These are phyloP conservation scores for Draba incana DNA, from an alignment of 345 rosid genomes.

Conservation along the genomic window DNA sequence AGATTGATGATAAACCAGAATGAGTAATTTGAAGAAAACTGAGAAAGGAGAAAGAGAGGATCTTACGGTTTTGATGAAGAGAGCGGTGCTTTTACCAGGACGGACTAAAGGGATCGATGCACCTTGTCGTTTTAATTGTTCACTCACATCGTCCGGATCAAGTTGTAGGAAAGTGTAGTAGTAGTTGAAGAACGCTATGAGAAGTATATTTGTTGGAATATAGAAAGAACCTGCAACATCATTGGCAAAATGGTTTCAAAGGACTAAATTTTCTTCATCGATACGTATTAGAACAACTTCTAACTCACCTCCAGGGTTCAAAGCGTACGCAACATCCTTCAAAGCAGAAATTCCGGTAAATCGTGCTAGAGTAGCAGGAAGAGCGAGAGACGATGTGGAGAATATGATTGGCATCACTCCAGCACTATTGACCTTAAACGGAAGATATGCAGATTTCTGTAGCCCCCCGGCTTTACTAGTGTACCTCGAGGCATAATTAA, in stretches of 20 bases:
- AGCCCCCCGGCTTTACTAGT: slow-evolving; percentile 78
- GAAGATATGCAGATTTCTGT: slow-evolving; percentile 90
- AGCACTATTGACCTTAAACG: slow-evolving; percentile 96
- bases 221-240: slow-evolving; percentile 78
- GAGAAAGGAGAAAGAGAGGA: slow-evolving; percentile 1
- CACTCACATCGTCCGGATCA: slow-evolving; percentile 99
- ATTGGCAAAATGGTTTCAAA: slow-evolving; percentile 3
- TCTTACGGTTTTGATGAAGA: slow-evolving; percentile 81
- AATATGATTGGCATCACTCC: slow-evolving; percentile 99
- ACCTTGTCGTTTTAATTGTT: slow-evolving; percentile 96
- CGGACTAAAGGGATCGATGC: slow-evolving; percentile 94
- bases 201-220: slow-evolving; percentile 83
- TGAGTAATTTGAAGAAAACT: background rate
- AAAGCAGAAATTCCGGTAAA: slow-evolving; percentile 83
- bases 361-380: slow-evolving; percentile 91
- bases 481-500: slow-evolving; percentile 96
- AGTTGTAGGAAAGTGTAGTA: slow-evolving; percentile 96
- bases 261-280: background rate
- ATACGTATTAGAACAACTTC: background rate
- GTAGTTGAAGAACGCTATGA: slow-evolving; percentile 98
- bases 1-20: slow-evolving; percentile 3
- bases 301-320: slow-evolving; percentile 85
- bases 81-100: slow-evolving; percentile 93
- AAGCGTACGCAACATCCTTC: slow-evolving; percentile 81
- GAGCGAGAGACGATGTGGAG: slow-evolving; percentile 94